A percentile compares a stretch with the other conserved stretches of the same genome.
Conservation (phyloP, 1,284 basidiomycete genomes). For the Puccinia sorghi region DNA sequence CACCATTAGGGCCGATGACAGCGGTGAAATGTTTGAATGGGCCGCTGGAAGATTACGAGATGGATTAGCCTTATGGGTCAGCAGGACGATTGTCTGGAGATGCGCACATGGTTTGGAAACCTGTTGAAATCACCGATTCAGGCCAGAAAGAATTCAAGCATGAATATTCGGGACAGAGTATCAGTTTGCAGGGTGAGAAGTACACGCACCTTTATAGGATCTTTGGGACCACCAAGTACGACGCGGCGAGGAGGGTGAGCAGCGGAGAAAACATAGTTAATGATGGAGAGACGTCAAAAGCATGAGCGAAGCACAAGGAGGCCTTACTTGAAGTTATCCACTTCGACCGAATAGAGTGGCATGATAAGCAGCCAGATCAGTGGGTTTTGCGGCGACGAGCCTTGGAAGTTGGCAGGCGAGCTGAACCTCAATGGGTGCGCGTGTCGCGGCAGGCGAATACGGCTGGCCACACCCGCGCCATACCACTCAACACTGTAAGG, state of each 20-base stretch:
- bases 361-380: not conserved
- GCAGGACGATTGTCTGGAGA: not conserved
- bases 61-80: constrained; percentile 4
- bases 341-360: constrained; percentile 43
- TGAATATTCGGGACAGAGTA: not conserved
- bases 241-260: not conserved
- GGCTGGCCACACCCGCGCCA: too few species aligned
- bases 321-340: constrained; percentile 49
- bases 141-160: not conserved
- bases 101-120: constrained; percentile 13
- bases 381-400: too few species aligned
- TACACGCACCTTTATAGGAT: constrained; percentile 42
- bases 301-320: not conserved
- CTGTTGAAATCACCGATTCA: constrained; percentile 15
- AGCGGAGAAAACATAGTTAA: not conserved
- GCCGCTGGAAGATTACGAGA: constrained; percentile 60
- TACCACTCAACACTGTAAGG: too few species aligned
- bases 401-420: too few species aligned
- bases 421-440: too few species aligned
- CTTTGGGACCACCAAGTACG: not conserved
- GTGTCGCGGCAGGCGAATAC: too few species aligned
- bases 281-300: not conserved
- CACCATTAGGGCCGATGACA: constrained; percentile 97
- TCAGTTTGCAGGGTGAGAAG: not conserved
- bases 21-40: constrained; percentile 92